Evolutionary conservation across 148 eudicot species (phyloP).

Genomic region (Persicaria maculosa): DNA sequence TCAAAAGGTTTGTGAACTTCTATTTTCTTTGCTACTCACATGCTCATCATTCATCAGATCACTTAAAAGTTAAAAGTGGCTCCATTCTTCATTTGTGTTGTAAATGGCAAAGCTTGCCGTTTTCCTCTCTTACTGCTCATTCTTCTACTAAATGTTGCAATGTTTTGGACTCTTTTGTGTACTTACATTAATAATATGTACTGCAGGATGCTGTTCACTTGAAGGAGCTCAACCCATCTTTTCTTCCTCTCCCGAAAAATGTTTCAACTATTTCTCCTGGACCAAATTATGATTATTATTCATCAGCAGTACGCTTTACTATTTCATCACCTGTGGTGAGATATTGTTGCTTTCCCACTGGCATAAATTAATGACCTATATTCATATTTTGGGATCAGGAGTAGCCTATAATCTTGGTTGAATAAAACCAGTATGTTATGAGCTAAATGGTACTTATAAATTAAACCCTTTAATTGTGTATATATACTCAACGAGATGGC

Average conservation of each 20-base stretch:
- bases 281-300: conserved; percentile 76
- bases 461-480: background rate
- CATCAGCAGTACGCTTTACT: conserved; percentile 76
- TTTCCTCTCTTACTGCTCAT: background rate
- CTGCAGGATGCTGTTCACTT: conserved; percentile 55
- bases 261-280: conserved; percentile 83
- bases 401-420: background rate
- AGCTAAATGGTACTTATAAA: background rate
- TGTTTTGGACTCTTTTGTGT: background rate
- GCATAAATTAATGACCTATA: background rate
- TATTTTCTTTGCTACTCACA: background rate
- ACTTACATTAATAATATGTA: background rate
- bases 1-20: conserved; percentile 34
- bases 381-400: too few relatives aligned
- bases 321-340: conserved; percentile 80
- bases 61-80: background rate
- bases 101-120: background rate
- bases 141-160: background rate
- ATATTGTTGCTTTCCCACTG: background rate
- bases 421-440: background rate
- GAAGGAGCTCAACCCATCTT: conserved; percentile 52
- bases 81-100: background rate
- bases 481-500: background rate
- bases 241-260: conserved; percentile 68
- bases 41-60: background rate